phyloP scores from a whole-genome alignment of 768 basidiomycete genomes.

The Kwoniella europaea region DNA sequence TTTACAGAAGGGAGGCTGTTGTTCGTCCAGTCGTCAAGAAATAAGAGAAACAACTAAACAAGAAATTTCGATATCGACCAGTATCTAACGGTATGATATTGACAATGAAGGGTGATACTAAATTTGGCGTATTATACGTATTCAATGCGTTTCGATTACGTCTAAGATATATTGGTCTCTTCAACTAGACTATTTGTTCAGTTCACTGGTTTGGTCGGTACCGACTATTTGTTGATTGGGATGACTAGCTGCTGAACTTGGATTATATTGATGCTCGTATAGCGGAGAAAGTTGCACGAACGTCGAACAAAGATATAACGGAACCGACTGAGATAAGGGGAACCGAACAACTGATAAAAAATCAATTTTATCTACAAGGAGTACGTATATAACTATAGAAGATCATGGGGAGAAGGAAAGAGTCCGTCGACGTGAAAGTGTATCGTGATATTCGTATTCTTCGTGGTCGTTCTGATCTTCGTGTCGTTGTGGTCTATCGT shows the following conservation, averaged over 20 bases:
- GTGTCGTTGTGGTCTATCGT: neutral
- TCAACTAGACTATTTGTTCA: too few relatives aligned
- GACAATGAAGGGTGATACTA: neutral
- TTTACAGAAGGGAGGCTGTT: neutral
- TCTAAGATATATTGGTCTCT: neutral
- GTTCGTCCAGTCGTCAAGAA: neutral
- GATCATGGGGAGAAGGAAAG: neutral
- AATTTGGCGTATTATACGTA: neutral
- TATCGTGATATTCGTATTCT: neutral
- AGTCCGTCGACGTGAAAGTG: neutral
- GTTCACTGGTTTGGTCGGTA: too few relatives aligned
- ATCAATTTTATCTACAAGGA: neutral
- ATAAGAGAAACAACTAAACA: neutral
- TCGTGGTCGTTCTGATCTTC: neutral
- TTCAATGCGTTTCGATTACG: neutral
- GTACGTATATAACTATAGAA: neutral
- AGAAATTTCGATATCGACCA: neutral
- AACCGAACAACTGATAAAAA: conserved; percentile 18
- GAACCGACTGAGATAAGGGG: neutral
- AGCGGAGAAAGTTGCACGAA: too few relatives aligned
- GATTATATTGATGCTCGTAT: too few relatives aligned
- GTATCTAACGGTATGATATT: neutral
- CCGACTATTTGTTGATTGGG: too few relatives aligned
- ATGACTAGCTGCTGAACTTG: too few relatives aligned
- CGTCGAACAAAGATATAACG: neutral